A percentile compares a stretch with the other conserved stretches of the same genome.
Evolutionary conservation across 352 stramenopile species (phyloP).

Genomic region (Globisporangium alternatum): DNA sequence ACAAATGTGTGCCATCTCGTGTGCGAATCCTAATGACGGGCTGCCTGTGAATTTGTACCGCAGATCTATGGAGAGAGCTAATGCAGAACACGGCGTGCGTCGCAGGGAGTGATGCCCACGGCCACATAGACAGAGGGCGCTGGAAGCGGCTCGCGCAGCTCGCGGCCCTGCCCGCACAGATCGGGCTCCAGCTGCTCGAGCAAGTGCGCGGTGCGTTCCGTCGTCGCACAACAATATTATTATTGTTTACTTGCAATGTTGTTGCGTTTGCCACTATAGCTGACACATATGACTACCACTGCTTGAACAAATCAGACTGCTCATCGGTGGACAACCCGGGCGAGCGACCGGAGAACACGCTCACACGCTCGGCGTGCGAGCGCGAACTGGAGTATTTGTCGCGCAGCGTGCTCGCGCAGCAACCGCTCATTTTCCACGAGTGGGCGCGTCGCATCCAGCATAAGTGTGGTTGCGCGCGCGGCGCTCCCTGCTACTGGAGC

Average conservation of each 20-base stretch:
- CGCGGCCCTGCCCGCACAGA: constrained; percentile 15
- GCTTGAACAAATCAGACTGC: constrained; percentile 23
- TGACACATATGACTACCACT: not conserved
- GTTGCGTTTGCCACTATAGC: not conserved
- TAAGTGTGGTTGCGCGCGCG: constrained; percentile 60
- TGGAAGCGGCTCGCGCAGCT: constrained; percentile 41
- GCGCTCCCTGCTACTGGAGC: constrained; percentile 79
- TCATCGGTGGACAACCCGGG: constrained; percentile 50
- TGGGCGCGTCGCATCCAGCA: constrained; percentile 45
- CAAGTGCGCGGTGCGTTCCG: constrained; percentile 31
- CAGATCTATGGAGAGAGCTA: constrained; percentile 35
- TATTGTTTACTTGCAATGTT: not conserved
- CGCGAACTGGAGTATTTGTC: constrained; percentile 30
- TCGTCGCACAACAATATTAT: not conserved
- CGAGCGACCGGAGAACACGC: constrained; percentile 46
- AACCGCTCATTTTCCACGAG: constrained; percentile 33
- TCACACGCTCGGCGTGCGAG: constrained; percentile 36
- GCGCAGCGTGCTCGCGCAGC: constrained; percentile 14
- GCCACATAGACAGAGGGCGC: constrained; percentile 3
- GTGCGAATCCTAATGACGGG: too few relatives aligned
- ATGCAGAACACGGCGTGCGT: constrained; percentile 16
- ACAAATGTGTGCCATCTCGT: too few relatives aligned
- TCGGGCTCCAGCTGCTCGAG: constrained; percentile 30
- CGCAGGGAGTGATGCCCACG: not conserved
- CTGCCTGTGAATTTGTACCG: not conserved